Conservation (phyloP, 2,329 filamentous ascomycete genomes). For the Aureobasidium uvarum region DNA sequence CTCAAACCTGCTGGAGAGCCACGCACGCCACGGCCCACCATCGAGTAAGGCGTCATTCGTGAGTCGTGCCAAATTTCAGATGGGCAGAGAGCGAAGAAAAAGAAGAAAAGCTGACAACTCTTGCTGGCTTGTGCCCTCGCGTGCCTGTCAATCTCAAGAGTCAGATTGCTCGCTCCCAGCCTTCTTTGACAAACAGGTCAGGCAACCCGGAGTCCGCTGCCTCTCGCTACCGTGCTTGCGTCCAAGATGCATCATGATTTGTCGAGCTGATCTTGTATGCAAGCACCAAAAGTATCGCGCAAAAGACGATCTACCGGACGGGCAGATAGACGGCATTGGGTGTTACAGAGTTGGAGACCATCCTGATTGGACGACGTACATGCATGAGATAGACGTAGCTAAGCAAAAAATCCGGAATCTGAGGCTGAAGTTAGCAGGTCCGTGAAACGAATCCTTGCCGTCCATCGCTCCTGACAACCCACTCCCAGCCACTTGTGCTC, state of each 20-base stretch:
- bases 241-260: constrained; percentile 1
- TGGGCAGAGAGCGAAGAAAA: neutral
- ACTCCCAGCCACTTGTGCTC: constrained; percentile 21
- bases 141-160: neutral
- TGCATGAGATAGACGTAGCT: constrained; percentile 20
- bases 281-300: constrained; percentile 16
- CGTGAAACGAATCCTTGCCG: constrained; percentile 22
- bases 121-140: constrained; percentile 12
- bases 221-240: constrained; percentile 9
- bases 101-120: neutral
- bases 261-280: constrained; percentile 4
- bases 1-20: constrained; percentile 1
- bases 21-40: constrained; percentile 10
- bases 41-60: constrained; percentile 10
- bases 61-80: neutral
- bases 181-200: constrained; percentile 17
- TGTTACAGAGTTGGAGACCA: neutral
- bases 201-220: constrained; percentile 16
- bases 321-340: constrained; percentile 5
- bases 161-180: constrained; percentile 7
- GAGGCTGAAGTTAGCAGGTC: constrained; percentile 21
- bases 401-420: constrained; percentile 23
- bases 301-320: neutral
- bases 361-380: constrained; percentile 8
- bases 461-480: constrained; percentile 23